Percentiles rank a stretch among this genome's conserved stretches.
Evolutionary conservation across 805 yeast genomes (phyloP).

Genomic region (Pichia exigua): DNA sequence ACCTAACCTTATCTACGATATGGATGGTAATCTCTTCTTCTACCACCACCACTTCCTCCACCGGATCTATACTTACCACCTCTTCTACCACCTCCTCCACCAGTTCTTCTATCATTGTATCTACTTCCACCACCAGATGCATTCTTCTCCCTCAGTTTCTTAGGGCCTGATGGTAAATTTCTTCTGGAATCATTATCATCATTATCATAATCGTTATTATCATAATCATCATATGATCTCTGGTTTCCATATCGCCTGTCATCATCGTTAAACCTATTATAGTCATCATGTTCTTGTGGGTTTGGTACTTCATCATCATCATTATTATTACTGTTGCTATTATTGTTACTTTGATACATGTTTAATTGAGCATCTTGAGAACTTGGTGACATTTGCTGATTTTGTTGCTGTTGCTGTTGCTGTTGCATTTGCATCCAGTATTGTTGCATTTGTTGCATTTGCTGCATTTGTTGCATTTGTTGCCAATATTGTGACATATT

Average conservation of each 20-base stretch:
- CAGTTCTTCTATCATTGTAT: constrained; percentile 17
- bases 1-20: constrained; percentile 14
- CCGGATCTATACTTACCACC: constrained; percentile 17
- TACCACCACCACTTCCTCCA: constrained; percentile 6
- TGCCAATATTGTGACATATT: constrained; percentile 49
- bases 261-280: not conserved
- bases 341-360: constrained; percentile 7
- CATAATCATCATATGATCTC: not conserved
- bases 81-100: constrained; percentile 15
- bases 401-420: constrained; percentile 6
- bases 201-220: not conserved
- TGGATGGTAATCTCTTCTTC: constrained; percentile 28
- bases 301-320: constrained; percentile 30
- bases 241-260: not conserved
- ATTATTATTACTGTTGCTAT: constrained; percentile 12
- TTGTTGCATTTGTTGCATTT: constrained; percentile 28
- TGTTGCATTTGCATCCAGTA: constrained; percentile 15
- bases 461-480: constrained; percentile 50
- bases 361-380: constrained; percentile 10
- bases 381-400: constrained; percentile 6
- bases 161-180: constrained; percentile 30
- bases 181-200: not conserved
- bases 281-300: constrained; percentile 25
- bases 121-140: constrained; percentile 12
- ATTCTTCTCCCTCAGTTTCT: constrained; percentile 19